phyloP scores from a whole-genome alignment of 805 yeast species.

The Pichia ethanolica region DNA sequence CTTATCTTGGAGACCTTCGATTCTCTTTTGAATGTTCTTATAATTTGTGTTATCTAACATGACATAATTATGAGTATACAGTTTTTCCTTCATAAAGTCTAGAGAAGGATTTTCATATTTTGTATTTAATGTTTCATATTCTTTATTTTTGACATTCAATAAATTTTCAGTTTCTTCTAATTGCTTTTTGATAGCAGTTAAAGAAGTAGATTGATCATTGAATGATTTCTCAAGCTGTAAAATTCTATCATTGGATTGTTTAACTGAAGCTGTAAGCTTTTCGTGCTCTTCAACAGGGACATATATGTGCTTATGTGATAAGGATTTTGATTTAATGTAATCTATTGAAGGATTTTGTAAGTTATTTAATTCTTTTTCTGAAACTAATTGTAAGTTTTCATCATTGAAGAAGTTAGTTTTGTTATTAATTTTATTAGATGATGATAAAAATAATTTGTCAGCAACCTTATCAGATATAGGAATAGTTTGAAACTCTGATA shows the following conservation, averaged over 20 bases:
- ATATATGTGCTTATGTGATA: slow-evolving; percentile 7
- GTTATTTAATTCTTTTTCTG: not conserved
- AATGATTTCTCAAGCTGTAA: not conserved
- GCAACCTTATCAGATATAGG: slow-evolving; percentile 10
- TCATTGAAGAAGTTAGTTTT: not conserved
- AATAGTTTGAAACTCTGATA: slow-evolving; percentile 11
- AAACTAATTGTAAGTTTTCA: not conserved
- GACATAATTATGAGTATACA: slow-evolving; percentile 11
- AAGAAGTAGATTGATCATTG: not conserved
- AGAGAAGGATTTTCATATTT: slow-evolving; percentile 24
- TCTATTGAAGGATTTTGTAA: slow-evolving; percentile 13
- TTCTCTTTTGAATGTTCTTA: slow-evolving; percentile 1
- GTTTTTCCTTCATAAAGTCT: slow-evolving; percentile 15
- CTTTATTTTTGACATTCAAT: not conserved
- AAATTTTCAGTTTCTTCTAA: not conserved
- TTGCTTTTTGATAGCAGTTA: not conserved
- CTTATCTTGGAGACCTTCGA: slow-evolving; percentile 1
- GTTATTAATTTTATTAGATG: not conserved
- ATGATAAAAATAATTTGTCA: slow-evolving; percentile 10
- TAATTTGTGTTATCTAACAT: slow-evolving; percentile 10
- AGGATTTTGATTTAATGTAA: slow-evolving; percentile 13
- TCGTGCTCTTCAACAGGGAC: not conserved
- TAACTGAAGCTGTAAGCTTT: not conserved
- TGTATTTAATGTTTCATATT: not conserved
- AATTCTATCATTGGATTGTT: too few species aligned